A percentile compares a stretch with the other conserved stretches of the same genome.
phyloP scores from a whole-genome alignment of 2,329 filamentous ascomycete genomes.

The Phaeoacremonium minimum region DNA sequence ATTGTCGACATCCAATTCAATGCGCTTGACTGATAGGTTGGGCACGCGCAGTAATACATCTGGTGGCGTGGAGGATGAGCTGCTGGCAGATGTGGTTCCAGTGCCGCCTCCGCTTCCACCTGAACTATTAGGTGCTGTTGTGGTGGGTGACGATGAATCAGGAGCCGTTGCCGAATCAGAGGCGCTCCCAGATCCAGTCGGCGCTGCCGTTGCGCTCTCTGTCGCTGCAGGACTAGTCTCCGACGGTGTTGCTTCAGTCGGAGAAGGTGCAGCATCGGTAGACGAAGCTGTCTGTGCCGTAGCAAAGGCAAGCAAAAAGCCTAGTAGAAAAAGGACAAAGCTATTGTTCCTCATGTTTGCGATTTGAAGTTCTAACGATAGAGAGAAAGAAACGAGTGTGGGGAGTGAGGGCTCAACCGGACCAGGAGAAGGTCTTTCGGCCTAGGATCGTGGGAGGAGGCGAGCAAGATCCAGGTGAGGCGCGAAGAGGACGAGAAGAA shows the following conservation, averaged over 20 bases:
- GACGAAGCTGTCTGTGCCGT: slow-evolving; percentile 26
- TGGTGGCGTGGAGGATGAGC: slow-evolving; percentile 32
- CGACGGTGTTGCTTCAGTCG: slow-evolving; percentile 10
- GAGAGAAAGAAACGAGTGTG: slow-evolving; percentile 1
- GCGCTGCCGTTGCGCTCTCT: slow-evolving; percentile 10
- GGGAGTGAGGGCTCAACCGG: not conserved
- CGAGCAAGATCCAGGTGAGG: no score
- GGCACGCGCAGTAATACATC: slow-evolving; percentile 57
- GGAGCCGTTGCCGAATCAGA: slow-evolving; percentile 8
- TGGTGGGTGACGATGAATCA: slow-evolving; percentile 11
- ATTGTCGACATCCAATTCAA: slow-evolving; percentile 57
- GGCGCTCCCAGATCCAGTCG: slow-evolving; percentile 5
- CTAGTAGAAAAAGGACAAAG: slow-evolving; percentile 20
- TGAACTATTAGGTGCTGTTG: slow-evolving; percentile 9
- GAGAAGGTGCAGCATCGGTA: slow-evolving; percentile 11
- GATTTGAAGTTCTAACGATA: not conserved
- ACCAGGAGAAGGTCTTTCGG: no score
- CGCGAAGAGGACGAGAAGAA: no score
- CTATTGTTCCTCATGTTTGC: slow-evolving; percentile 12
- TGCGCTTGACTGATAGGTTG: slow-evolving; percentile 52
- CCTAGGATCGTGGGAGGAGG: no score
- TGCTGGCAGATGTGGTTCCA: slow-evolving; percentile 12
- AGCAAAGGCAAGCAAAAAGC: slow-evolving; percentile 21
- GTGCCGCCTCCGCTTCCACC: slow-evolving; percentile 10
- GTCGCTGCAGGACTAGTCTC: slow-evolving; percentile 4